Evolutionary conservation across 164 flowering plant genomes (phyloP), one percentile per base, ranked within the genome.

Genomic region (Vitis rupestris): DNA sequence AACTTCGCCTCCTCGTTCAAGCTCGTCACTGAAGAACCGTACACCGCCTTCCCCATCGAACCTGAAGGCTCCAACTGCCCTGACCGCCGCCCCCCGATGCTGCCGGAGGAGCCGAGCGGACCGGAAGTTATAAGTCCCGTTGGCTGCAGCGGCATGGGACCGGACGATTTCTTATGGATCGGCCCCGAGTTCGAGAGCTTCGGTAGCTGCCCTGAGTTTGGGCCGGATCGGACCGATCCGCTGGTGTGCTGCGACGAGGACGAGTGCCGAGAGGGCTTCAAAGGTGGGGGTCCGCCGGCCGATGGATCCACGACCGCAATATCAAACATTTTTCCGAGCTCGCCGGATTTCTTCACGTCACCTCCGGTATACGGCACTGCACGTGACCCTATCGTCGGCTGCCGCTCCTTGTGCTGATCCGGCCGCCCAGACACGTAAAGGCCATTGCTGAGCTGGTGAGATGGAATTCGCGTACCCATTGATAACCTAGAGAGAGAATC

Each of bases 241-340:
- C 84, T 81, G 76, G 79, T 86, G 71, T 85, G 86, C 54, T 84
- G 86, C 1, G 94, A 91, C 2, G 89, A 79, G 29, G 92, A 79
- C 23, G 85, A 78, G 17, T 70, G 78, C 49, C 87, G 88, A 1
- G 87, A 75, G 44, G 72, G 70, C 65, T 80, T 87, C 52, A 67
- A 44, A 27, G 70, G 64, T 50, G 79, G 79, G 60, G 76, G 81
- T 23, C 60, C 72, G 49, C 58, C 66, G 9, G 75, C 60, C 0
- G 86, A 55, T 1, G 78, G 68, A 60, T 81, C 81, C 8, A 66
- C 37, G 16, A 75, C 69, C 11, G 81, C 78, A 73, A 92, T 85
- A 73, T 90, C 97, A 65, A 93, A 91, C 99, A 95, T 95, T 72
- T 89, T 95, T 4, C 93, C 99, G 23, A 95, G 82, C 79, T 95